phyloP scores from a whole-genome alignment of 1,284 basidiomycete genomes.

The Termitomyces sp. region DNA sequence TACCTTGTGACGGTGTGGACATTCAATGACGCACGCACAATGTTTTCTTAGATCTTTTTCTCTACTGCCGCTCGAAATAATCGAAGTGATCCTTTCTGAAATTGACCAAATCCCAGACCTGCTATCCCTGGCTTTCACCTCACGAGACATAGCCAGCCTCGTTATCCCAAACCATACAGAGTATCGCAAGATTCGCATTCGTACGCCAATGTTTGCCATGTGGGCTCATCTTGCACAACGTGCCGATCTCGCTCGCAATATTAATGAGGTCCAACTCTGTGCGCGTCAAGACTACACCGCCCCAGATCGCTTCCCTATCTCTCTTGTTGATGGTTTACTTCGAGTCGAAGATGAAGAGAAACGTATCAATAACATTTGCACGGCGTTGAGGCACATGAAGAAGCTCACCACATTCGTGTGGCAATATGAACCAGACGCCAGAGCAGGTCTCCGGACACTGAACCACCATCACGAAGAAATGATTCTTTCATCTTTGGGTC shows the following conservation, averaged over 20 bases:
- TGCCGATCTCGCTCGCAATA: constrained; percentile 39
- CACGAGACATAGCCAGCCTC: constrained; percentile 29
- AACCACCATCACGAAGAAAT: constrained; percentile 32
- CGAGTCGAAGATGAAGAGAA: constrained; percentile 1
- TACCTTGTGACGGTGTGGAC: neutral
- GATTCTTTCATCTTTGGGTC: constrained; percentile 24
- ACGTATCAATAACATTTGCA: constrained; percentile 29
- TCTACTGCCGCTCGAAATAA: constrained; percentile 30
- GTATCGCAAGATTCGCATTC: constrained; percentile 43
- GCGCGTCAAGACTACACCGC: constrained; percentile 30
- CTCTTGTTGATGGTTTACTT: constrained; percentile 24
- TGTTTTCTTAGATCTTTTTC: neutral
- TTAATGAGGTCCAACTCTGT: constrained; percentile 41
- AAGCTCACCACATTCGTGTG: constrained; percentile 37
- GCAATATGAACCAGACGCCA: constrained; percentile 26
- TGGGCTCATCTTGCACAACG: constrained; percentile 46
- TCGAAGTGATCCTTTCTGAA: constrained; percentile 41
- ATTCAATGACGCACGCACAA: neutral
- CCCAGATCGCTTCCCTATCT: constrained; percentile 35
- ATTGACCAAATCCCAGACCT: constrained; percentile 37
- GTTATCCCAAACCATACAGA: constrained; percentile 43
- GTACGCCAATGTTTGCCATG: constrained; percentile 34
- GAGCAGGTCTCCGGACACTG: constrained; percentile 21
- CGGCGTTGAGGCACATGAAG: constrained; percentile 36
- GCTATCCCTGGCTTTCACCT: constrained; percentile 40